Conservation (phyloP, 2,329 filamentous ascomycete genomes). For the Grosmannia clavigera region DNA sequence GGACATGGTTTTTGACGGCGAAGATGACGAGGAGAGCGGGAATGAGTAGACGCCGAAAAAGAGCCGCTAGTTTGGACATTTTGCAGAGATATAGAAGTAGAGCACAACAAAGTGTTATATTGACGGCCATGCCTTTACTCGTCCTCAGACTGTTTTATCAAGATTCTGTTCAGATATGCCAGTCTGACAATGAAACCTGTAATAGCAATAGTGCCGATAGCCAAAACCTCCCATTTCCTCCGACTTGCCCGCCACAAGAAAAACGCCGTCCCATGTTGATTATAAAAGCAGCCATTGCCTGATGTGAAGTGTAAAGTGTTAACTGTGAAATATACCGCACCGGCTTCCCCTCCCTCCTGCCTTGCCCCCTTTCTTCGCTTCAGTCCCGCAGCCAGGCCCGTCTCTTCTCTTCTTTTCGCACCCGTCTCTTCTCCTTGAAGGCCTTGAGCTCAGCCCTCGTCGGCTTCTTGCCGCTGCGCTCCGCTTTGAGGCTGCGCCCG, state of each 20-base stretch:
- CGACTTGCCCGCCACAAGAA: background rate
- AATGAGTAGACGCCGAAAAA: background rate
- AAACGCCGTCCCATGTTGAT: background rate
- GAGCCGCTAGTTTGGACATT: too few relatives aligned
- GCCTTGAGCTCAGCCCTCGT: constrained; percentile 78
- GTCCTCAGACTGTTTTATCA: background rate
- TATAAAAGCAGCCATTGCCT: background rate
- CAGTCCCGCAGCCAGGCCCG: constrained; percentile 82
- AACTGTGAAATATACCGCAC: background rate
- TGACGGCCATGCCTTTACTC: background rate
- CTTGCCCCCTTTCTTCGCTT: constrained; percentile 17
- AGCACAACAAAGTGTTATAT: background rate
- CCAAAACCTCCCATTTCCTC: background rate
- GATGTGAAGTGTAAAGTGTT: too few relatives aligned
- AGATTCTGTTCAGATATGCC: too few relatives aligned
- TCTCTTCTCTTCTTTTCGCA: constrained; percentile 88
- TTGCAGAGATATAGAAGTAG: background rate
- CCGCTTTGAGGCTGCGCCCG: constrained; percentile 80
- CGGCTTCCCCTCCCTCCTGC: background rate
- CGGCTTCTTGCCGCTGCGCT: constrained; percentile 74
- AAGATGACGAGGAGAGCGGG: constrained; percentile 30
- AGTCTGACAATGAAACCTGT: too few relatives aligned
- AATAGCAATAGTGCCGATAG: background rate
- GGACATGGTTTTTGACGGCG: constrained; percentile 43
- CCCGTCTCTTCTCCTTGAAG: constrained; percentile 80